Base-by-base conservation (phyloP, 192 early-diverging fungal species). In the Podila clonocystis region DNA sequence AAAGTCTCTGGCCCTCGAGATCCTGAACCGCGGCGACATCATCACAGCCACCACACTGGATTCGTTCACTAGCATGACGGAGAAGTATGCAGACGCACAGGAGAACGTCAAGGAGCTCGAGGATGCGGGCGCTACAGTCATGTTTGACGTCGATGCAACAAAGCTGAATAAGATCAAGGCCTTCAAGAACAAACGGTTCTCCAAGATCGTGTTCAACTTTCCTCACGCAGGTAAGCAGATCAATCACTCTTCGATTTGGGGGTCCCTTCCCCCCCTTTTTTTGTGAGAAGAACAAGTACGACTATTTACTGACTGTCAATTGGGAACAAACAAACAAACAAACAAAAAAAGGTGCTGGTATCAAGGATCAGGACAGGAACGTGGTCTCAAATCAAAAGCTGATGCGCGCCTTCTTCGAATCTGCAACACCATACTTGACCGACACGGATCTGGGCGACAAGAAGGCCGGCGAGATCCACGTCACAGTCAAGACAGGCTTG, bases 201-300 rank as follows among this genome's bases (percentile, higher is more conserved):
- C 89, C 50, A 93, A 93, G 68, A 95, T 99, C 41, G 90, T 97
- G 17, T 99, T 99, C 79, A 97, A 97, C 79, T 99, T 99, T 80
- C 97, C 97, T 38, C 97, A 99, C 74, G 91, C 91, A 9, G 96
- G 97, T 89, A 84, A 49, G 28, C 26, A 58, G 45, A 38, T 36
- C 36, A 19, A 57, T 31, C 49, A 29, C 5, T 34, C 65, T 26
- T 59, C n/a, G 45, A 67, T 58, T 30, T 62, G 34, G 15, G 15
- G 3, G 34, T n/a, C n/a, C n/a, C 3, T 8, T 6, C 34, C 31
- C 41, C 13, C 22, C 22, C 60, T 30, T 26, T 34, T 36, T 20
- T 63, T 45, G 41, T 12, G 11, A 45, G 41, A 17, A 15, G 41
- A 17, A 36, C 34, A 15, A 45, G 41, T 45, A 22, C n/a, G 31